Conservation (phyloP, 1,284 basidiomycete species). For the Peniophora sp. region DNA sequence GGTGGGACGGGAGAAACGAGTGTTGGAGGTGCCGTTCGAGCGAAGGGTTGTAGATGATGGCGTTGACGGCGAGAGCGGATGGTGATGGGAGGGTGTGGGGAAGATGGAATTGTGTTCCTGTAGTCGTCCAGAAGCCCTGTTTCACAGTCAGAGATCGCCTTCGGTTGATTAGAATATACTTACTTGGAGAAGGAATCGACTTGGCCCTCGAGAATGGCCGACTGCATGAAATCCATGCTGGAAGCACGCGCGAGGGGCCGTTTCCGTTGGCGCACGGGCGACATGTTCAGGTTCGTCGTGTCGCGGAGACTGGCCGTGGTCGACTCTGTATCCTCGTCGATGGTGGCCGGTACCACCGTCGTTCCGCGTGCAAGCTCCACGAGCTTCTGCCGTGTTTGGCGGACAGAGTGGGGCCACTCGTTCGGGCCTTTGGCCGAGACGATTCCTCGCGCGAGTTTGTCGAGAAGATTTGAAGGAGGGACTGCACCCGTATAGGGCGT, state of each 20-base stretch:
- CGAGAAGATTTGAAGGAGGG: slow-evolving; percentile 74
- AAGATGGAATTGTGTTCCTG: slow-evolving; percentile 55
- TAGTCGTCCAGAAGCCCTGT: slow-evolving; percentile 60
- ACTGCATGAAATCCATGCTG: slow-evolving; percentile 75
- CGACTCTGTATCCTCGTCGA: slow-evolving; percentile 27
- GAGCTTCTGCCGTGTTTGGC: slow-evolving; percentile 71
- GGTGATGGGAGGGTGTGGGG: slow-evolving; percentile 50
- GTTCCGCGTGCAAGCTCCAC: slow-evolving; percentile 56
- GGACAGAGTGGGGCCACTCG: slow-evolving; percentile 75
- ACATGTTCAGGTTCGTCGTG: slow-evolving; percentile 28
- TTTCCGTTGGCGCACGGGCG: slow-evolving; percentile 19
- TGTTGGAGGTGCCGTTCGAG: slow-evolving; percentile 27
- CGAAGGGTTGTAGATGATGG: slow-evolving; percentile 62
- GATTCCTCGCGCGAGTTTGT: slow-evolving; percentile 73
- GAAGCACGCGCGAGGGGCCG: slow-evolving; percentile 70
- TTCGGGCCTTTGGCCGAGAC: slow-evolving; percentile 58
- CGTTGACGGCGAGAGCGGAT: slow-evolving; percentile 48
- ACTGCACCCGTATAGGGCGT: slow-evolving; percentile 76
- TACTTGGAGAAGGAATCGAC: slow-evolving; percentile 57
- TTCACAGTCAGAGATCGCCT: no score
- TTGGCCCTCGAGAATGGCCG: slow-evolving; percentile 34
- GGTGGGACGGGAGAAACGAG: slow-evolving; percentile 24
- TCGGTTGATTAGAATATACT: slow-evolving; percentile 16
- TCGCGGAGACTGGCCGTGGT: slow-evolving; percentile 30
- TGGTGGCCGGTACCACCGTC: slow-evolving; percentile 40